phyloP scores from a whole-genome alignment of 169 alveolate species.

The Plasmodium knowlesi region DNA sequence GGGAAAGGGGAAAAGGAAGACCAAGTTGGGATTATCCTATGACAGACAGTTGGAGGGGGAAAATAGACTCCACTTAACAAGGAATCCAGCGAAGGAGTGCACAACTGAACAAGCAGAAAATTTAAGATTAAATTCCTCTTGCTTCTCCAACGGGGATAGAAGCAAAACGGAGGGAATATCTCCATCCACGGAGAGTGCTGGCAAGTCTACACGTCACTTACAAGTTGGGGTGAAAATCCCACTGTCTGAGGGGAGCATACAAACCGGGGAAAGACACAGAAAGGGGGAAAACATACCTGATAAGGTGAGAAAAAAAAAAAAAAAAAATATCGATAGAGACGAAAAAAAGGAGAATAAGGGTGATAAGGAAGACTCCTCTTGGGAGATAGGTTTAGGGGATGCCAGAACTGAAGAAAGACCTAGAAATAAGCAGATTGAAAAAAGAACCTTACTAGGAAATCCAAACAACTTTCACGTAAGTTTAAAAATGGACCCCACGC shows the following conservation, averaged over 20 bases:
- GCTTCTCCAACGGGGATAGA: neutral
- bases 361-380: neutral
- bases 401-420: neutral
- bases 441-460: neutral
- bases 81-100: neutral
- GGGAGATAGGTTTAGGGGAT: neutral
- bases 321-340: neutral
- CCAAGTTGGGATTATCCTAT: neutral
- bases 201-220: neutral
- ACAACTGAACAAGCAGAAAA: neutral
- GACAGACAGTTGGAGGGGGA: neutral
- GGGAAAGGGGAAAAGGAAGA: neutral
- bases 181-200: neutral
- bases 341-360: neutral
- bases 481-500: neutral
- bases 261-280: neutral
- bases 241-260: neutral
- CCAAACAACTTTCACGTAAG: neutral
- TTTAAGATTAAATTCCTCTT: neutral
- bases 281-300: neutral
- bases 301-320: neutral
- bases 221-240: neutral
- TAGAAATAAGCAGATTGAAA: neutral
- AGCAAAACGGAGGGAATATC: neutral
- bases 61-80: neutral